Evolutionary conservation across 139 green algal species (phyloP).

Genomic region (Spirogloea muscicola): DNA sequence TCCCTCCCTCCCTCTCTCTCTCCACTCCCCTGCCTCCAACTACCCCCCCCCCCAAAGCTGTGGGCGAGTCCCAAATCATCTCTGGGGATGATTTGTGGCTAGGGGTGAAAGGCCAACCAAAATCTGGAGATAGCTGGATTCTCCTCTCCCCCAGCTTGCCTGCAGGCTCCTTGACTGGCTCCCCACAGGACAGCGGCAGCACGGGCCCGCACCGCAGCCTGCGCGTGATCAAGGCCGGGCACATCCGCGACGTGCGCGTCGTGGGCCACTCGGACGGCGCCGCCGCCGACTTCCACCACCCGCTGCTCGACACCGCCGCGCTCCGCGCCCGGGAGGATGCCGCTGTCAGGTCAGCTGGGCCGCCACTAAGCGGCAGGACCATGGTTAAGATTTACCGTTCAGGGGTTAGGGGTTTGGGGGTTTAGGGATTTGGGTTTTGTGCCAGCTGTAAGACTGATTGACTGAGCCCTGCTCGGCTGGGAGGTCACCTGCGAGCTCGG

Average conservation of each 20-base stretch:
- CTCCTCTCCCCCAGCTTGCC: background rate
- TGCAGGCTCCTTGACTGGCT: conserved; percentile 28
- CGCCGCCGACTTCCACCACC: conserved; percentile 50
- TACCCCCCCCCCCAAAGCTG: background rate
- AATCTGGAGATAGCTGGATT: background rate
- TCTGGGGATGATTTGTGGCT: too few species aligned
- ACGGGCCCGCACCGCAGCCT: conserved; percentile 23
- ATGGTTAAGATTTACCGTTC: too few species aligned
- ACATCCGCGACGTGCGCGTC: conserved; percentile 30
- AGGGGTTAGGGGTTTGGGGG: too few species aligned
- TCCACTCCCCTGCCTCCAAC: background rate
- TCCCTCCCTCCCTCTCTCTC: background rate
- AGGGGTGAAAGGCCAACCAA: too few species aligned
- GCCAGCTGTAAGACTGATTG: background rate
- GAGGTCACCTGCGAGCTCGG: too few species aligned
- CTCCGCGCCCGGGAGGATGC: conserved; percentile 65
- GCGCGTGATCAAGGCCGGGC: conserved; percentile 37
- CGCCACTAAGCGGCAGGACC: background rate
- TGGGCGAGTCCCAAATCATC: background rate
- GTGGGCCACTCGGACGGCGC: conserved; percentile 5
- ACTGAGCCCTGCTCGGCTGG: too few species aligned
- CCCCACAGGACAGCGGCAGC: conserved; percentile 39
- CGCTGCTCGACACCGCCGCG: conserved; percentile 61
- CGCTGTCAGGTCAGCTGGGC: conserved; percentile 50
- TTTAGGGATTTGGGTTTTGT: background rate